Evolutionary conservation across 345 rosid species (phyloP).

Genomic region (Camelina neglecta): DNA sequence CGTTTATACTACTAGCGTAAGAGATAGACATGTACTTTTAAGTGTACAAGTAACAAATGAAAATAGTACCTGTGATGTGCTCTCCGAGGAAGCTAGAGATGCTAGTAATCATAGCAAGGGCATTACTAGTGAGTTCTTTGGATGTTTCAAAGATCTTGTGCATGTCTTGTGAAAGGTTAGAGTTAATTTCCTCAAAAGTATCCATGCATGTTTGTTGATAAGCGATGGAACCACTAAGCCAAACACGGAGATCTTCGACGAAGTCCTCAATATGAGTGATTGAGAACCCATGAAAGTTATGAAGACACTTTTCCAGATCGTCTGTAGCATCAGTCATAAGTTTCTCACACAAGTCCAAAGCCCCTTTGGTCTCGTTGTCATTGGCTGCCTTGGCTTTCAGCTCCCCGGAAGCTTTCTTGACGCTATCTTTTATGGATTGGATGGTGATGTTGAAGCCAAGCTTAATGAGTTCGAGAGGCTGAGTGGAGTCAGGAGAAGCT

Average conservation of each 20-base stretch:
- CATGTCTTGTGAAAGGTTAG: slow-evolving; percentile 53
- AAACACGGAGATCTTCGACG: slow-evolving; percentile 56
- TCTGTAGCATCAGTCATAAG: slow-evolving; percentile 57
- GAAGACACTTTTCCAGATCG: slow-evolving; percentile 56
- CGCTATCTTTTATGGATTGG: slow-evolving; percentile 44
- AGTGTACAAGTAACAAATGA: background rate
- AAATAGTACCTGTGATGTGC: slow-evolving; percentile 18
- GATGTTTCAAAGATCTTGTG: slow-evolving; percentile 46
- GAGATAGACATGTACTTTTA: background rate
- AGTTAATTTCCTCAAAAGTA: slow-evolving; percentile 62
- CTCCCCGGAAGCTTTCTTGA: slow-evolving; percentile 44
- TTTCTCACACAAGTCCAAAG: slow-evolving; percentile 57
- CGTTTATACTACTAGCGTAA: background rate
- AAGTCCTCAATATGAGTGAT: slow-evolving; percentile 43
- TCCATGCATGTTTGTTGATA: slow-evolving; percentile 76
- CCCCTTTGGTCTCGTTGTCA: slow-evolving; percentile 57
- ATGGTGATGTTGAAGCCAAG: slow-evolving; percentile 54
- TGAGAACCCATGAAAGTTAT: slow-evolving; percentile 52
- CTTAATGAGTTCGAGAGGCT: slow-evolving; percentile 63
- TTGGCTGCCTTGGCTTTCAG: slow-evolving; percentile 53
- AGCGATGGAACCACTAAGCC: slow-evolving; percentile 77
- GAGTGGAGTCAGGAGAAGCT: slow-evolving; percentile 53
- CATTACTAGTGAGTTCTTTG: slow-evolving; percentile 64
- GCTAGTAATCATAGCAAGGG: slow-evolving; percentile 64
- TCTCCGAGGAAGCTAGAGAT: slow-evolving; percentile 45